Base-by-base conservation (phyloP, 192 early-diverging fungal species). In the Spizellomyces punctatus region DNA sequence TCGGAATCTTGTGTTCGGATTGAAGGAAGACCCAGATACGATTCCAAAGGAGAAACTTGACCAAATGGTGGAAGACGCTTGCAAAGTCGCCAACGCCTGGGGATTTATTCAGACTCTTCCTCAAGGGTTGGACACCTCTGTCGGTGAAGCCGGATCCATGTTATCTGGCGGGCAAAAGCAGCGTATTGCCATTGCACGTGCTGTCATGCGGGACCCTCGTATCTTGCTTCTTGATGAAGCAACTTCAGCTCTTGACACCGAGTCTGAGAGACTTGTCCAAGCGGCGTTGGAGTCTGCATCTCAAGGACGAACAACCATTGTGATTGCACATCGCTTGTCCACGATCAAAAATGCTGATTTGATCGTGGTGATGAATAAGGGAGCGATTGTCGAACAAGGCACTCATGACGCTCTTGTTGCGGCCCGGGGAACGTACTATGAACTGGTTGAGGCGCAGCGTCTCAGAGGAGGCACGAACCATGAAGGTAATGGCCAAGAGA, bases 151-250 rank as follows among this genome's bases (percentile, higher is more conserved):
- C 10, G 67, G 67, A 58, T 48, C 48, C 27, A 69, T 69, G 67
- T 17, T 69, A 42, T 58, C 50, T 62, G 69, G 69, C 16, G 71
- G 71, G 8, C 71, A 72, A 46, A 72, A 72, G 46, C 94, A 96
- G 82, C 88, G 96, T 67, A 95, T 98, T 76, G 93, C 95, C 58
- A 99, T 99, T 86, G 95, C 95, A 0, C 86, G 95, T 63, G 93
- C 93, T 17, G 78, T 98, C 43, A 86, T 96, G 57, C 89, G 90
- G 66, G 85, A 95, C 72, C 94, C 95, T 10, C 79, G 79, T 22
- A 93, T 98, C 9, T 85, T 99, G 64, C 54, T 87, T 4, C 67
- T 87, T 43, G 85, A 87, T 67, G 85, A 87, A 60, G 85, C 85
- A 21, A 87, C 85, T 6, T 80, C 78, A 22, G 85, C 85, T 1